phyloP scores from a whole-genome alignment of 164 flowering plant species.

The Macadamia tetraphylla region DNA sequence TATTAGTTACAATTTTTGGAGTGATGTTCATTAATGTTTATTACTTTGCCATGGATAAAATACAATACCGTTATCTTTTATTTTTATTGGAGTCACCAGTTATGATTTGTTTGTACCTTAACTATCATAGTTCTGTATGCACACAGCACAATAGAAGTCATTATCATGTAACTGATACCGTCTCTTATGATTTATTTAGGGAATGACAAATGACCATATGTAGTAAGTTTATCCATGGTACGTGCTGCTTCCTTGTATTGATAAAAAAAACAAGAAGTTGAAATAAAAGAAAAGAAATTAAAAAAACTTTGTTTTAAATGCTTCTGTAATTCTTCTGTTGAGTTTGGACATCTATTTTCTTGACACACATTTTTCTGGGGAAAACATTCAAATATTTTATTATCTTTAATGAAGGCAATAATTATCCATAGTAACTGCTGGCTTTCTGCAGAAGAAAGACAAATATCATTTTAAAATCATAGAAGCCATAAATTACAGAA shows the following conservation, averaged over 20 bases:
- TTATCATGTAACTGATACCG: neutral
- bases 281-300: too few species aligned
- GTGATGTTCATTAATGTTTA: constrained; percentile 19
- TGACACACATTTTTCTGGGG: too few species aligned
- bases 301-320: neutral
- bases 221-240: neutral
- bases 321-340: neutral
- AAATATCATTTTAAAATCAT: neutral
- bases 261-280: too few species aligned
- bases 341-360: too few species aligned
- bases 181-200: neutral
- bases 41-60: constrained; percentile 12
- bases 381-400: too few species aligned
- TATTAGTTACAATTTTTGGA: constrained; percentile 14
- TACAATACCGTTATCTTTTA: constrained; percentile 4
- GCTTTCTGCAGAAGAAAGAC: too few species aligned
- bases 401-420: too few species aligned
- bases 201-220: constrained; percentile 1
- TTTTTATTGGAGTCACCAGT: neutral
- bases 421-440: too few species aligned
- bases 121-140: constrained; percentile 7
- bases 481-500: neutral
- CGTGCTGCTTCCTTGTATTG: neutral
- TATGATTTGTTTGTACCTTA: constrained; percentile 8
- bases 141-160: neutral